Percentiles rank a stretch among this genome's conserved stretches.
Conservation (phyloP, 2,329 filamentous ascomycete species). For the Claviceps sp. region DNA sequence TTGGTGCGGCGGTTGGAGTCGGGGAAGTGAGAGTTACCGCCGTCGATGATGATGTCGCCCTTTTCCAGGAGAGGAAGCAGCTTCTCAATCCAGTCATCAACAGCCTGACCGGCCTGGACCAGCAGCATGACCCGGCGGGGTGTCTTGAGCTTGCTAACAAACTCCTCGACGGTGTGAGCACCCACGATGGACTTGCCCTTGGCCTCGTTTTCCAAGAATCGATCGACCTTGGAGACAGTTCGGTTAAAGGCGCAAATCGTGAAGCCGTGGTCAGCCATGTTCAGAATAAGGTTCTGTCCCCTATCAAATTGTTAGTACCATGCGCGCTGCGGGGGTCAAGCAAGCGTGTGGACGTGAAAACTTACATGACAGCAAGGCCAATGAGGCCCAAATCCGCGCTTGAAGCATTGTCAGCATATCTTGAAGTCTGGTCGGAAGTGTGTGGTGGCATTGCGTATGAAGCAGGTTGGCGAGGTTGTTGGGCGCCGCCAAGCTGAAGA, state of each 20-base stretch:
- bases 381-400: conserved; percentile 87
- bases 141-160: conserved; percentile 91
- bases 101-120: conserved; percentile 94
- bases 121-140: conserved; percentile 96
- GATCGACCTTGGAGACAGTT: conserved; percentile 95
- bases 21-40: conserved; percentile 96
- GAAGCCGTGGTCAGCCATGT: conserved; percentile 85
- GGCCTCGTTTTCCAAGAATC: conserved; percentile 80
- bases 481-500: conserved; percentile 55
- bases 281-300: conserved; percentile 79
- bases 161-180: conserved; percentile 87
- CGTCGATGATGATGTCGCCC: conserved; percentile 98
- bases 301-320: conserved; percentile 18
- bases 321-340: neutral
- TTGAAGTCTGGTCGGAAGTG: conserved; percentile 17
- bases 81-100: conserved; percentile 97
- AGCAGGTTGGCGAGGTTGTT: conserved; percentile 28
- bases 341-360: conserved; percentile 10
- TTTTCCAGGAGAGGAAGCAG: conserved; percentile 71
- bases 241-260: conserved; percentile 98
- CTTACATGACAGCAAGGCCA: conserved; percentile 79
- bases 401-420: conserved; percentile 42
- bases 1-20: conserved; percentile 95
- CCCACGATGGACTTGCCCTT: conserved; percentile 94
- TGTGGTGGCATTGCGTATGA: conserved; percentile 15